Evolutionary conservation across 306 rosid species (phyloP).

Genomic region (Sesbania bispinosa): DNA sequence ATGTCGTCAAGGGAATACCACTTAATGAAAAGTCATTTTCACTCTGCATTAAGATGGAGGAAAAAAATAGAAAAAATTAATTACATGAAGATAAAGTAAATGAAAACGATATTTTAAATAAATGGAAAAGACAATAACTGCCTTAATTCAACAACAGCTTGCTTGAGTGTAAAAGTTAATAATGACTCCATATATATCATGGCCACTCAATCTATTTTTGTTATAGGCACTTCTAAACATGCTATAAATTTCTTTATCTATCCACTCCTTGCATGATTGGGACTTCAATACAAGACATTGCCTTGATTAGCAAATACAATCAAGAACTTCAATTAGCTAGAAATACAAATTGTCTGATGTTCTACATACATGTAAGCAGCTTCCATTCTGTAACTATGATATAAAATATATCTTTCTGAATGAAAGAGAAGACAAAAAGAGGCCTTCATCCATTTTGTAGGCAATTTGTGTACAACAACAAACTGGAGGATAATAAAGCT

Average conservation of each 20-base stretch:
- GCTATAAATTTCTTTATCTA: not conserved
- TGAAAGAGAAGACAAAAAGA: not conserved
- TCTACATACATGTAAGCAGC: not conserved
- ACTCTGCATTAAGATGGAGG: slow-evolving; percentile 49
- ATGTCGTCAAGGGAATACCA: slow-evolving; percentile 74
- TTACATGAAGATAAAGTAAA: not conserved
- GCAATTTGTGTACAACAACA: not conserved
- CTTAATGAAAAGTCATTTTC: slow-evolving; percentile 81
- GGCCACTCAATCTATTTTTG: not conserved
- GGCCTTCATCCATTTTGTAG: not conserved
- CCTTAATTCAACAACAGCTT: slow-evolving; percentile 1
- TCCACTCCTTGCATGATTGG: not conserved
- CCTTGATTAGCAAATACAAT: not conserved
- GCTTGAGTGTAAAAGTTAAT: not conserved
- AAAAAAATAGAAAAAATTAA: slow-evolving; percentile 1
- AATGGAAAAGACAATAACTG: not conserved
- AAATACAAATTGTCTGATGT: not conserved
- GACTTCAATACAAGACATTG: not conserved
- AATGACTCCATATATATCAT: not conserved
- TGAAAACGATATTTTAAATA: not conserved
- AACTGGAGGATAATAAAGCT: not conserved
- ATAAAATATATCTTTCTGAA: too few species aligned
- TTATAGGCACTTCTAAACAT: not conserved
- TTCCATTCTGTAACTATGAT: not conserved
- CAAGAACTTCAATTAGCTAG: not conserved